Base-by-base conservation (phyloP, 306 rosid genomes). In the Leucaena leucocephala region DNA sequence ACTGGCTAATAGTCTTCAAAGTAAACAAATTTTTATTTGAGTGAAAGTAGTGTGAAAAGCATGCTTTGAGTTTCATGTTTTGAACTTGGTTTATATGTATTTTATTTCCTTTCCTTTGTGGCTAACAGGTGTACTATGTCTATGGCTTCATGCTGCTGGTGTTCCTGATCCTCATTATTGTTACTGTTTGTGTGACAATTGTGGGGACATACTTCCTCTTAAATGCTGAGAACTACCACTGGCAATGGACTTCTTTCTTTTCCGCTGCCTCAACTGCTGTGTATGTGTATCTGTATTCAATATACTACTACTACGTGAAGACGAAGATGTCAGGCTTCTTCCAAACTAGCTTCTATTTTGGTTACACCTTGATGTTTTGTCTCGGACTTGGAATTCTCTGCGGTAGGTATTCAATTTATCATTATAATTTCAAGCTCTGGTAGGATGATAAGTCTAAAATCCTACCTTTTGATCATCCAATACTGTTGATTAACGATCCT, bases 241-340 rank as follows among this genome's bases (percentile, higher is more conserved):
- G 99, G 99, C 97, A 86, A 82, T 96, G 99, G 99, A 96, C 99
- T 69, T 96, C 99, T 79, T 96, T 96, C 92, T 91, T 91, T 86
- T 96, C 99, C n/a, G 99, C 99, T 49, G 98, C 98, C 64, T 96
- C 99, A 33, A 96, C 99, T 46, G 96, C 98, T 66, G 94, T 93
- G 44, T 96, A 96, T 8, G 99, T 96, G 71, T 96, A 96, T 86
- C 80, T 96, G 83, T 96, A 96, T 79, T 93, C 99, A 6, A 84
- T 96, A 58, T 96, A 96, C 88, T 96, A 96, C 91, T 96, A 84
- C 88, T 89, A 90, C 55, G 97, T 94, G 80, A 96, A 96, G 98
- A 96, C 99, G 12, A 96, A 93, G 91, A 96, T 96, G 99, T 96
- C 98, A 19, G 99, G 99, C 79, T 96, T 96, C 87, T 96, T 96